Percentiles rank a stretch among this genome's conserved stretches.
Conservation (phyloP, 257 asterid genomes). For the Leonotis leonurus region DNA sequence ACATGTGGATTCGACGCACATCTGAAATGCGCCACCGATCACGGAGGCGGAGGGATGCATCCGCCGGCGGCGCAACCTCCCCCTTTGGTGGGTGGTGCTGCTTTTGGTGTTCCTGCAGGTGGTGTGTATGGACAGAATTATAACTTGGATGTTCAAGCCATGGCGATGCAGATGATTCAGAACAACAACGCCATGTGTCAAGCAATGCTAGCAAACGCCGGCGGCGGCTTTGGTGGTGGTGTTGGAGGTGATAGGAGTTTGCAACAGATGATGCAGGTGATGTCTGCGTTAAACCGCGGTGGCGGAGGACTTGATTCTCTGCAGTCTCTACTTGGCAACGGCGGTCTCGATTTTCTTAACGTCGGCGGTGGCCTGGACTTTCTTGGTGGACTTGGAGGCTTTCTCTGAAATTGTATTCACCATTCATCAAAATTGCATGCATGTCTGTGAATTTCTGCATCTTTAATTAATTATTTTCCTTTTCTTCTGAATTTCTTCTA, state of each 20-base stretch:
- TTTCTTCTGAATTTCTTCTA: too few species aligned
- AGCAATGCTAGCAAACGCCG: constrained; percentile 21
- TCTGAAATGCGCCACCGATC: constrained; percentile 37
- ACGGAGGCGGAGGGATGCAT: neutral
- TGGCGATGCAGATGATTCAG: constrained; percentile 5
- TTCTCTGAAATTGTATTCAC: constrained; percentile 7
- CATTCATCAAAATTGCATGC: neutral
- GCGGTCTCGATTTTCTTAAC: constrained; percentile 25
- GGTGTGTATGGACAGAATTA: neutral
- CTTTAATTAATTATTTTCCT: too few species aligned
- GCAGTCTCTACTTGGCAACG: constrained; percentile 34
- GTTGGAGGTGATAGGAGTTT: constrained; percentile 25
- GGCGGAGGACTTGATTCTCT: constrained; percentile 26
- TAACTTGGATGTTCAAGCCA: constrained; percentile 12
- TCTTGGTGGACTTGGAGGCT: constrained; percentile 36
- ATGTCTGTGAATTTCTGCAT: neutral
- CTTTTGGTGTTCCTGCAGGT: constrained; percentile 19
- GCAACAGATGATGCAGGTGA: too few species aligned
- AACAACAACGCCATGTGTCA: constrained; percentile 21
- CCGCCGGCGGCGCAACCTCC: neutral
- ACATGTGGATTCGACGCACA: constrained; percentile 53
- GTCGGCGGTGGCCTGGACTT: constrained; percentile 28
- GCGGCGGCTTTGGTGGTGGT: constrained; percentile 19
- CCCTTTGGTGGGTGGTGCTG: neutral
- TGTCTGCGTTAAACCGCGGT: constrained; percentile 8